Evolutionary conservation across 768 basidiomycete species (phyloP).

Genomic region (Leccinum sublutescens): DNA sequence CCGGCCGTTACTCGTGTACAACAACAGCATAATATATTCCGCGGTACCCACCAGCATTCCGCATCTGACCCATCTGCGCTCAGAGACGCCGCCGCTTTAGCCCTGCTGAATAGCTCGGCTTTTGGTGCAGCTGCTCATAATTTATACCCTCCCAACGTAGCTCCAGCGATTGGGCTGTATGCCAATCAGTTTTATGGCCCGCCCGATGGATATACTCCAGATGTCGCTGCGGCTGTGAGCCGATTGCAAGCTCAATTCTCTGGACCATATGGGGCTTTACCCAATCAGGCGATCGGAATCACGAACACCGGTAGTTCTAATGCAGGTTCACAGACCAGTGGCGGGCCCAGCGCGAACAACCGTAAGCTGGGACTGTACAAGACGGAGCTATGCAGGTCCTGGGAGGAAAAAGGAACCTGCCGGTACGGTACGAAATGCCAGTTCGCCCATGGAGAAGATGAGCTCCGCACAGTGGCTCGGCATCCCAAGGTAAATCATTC

Average conservation of each 20-base stretch:
- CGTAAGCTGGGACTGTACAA: constrained; percentile 89
- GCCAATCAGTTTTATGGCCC: constrained; percentile 67
- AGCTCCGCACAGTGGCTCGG: constrained; percentile 77
- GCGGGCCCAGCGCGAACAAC: constrained; percentile 87
- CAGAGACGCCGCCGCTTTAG: constrained; percentile 67
- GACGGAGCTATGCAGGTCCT: constrained; percentile 85
- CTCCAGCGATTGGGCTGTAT: constrained; percentile 60
- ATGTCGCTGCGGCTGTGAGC: constrained; percentile 58
- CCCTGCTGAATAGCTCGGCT: constrained; percentile 56
- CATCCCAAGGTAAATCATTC: constrained; percentile 74
- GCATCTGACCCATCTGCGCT: constrained; percentile 78
- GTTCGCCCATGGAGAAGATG: constrained; percentile 90
- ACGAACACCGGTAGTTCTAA: constrained; percentile 39
- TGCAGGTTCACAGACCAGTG: constrained; percentile 35
- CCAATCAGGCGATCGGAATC: constrained; percentile 43
- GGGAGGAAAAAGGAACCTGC: constrained; percentile 89
- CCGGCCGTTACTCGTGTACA: constrained; percentile 74
- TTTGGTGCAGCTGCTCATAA: constrained; percentile 47
- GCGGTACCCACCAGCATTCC: constrained; percentile 76
- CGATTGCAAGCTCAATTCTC: constrained; percentile 56
- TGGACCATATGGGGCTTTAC: constrained; percentile 52
- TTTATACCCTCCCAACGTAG: constrained; percentile 50
- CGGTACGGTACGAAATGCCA: constrained; percentile 89
- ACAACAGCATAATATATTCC: constrained; percentile 75
- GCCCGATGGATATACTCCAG: constrained; percentile 55